Evolutionary conservation across 1,139 yeast species (phyloP), one percentile per base, ranked within the genome.

Genomic region (Saccharomyces hybrid): DNA sequence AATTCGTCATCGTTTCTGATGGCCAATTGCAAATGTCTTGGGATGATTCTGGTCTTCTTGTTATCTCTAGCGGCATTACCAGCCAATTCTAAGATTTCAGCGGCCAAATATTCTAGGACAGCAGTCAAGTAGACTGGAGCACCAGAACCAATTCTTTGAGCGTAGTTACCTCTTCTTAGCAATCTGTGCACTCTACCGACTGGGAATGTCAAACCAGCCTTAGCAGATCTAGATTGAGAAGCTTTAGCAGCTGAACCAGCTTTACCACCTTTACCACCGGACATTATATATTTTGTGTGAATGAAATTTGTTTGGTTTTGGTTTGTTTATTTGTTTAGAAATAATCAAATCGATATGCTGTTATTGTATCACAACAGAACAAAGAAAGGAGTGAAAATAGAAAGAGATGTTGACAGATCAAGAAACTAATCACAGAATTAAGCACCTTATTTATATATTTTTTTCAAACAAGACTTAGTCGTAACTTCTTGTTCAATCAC

Each of bases 61-160:
- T 91, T 88, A 73, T 91, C 98, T 78, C 97, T 89, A 56, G 98
- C 97, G 60, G 98, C 98, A 77, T 91, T 93, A 81, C 98, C 98
- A 60, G 98, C 98, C 79, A 91, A 84, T 79, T 91, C 98, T 68
- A 91, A 82, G 63, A 91, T 90, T 83, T 91, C 98, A 63, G 97
- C 97, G 65, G 97, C 91, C 72, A 91, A 81, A 75, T 91, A 91
- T 78, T 91, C 98, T 68, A 91, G 84, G 57, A 91, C 98, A 50
- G 98, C 95, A 64, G 98, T 93, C 68, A 91, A 81, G 79, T 90
- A 91, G 63, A 91, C 95, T 76, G 95, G 95, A 68, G 95, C 95
- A 82, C 97, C 97, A 65, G 97, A 91, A 83, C 98, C 98, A 70
- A 91, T 86, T 83, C 98, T 88, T 81, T 91, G 97, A 69, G 97